A percentile compares a stretch with the other conserved stretches of the same genome.
These are phyloP conservation scores for Solanum pennellii DNA, from an alignment of 257 asterid genomes.

Conservation along the genomic window DNA sequence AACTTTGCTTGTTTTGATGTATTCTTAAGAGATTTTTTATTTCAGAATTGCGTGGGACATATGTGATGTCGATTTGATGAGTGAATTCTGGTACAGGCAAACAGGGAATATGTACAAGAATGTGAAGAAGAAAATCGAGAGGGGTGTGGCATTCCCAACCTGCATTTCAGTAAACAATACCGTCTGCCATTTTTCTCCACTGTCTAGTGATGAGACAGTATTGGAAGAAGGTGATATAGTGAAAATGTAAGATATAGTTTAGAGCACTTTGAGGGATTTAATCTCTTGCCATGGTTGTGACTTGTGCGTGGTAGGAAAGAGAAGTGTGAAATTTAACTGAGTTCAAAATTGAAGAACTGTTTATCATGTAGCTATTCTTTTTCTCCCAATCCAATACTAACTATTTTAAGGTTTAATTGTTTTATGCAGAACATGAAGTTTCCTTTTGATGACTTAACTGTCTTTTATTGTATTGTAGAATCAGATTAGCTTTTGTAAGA, in stretches of 20 bases:
- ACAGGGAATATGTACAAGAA: constrained; percentile 89
- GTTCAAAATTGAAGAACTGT: neutral
- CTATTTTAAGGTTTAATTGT: neutral
- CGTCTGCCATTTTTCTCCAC: constrained; percentile 79
- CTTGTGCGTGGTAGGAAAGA: neutral
- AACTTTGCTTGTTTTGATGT: neutral
- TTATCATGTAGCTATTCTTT: neutral
- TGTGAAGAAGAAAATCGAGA: constrained; percentile 84
- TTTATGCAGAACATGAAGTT: neutral
- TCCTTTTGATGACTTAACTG: neutral
- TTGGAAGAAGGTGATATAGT: constrained; percentile 68
- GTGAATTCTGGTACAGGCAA: constrained; percentile 35
- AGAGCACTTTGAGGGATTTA: neutral
- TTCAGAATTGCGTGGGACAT: neutral
- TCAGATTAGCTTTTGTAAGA: neutral
- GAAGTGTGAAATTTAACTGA: neutral
- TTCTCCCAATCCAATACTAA: neutral
- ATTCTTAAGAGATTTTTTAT: neutral
- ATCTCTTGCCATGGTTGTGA: neutral
- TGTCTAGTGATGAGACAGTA: constrained; percentile 59
- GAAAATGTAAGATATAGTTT: constrained; percentile 45
- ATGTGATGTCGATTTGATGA: neutral
- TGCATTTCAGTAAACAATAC: constrained; percentile 80
- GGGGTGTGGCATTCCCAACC: constrained; percentile 92
- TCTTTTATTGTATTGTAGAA: neutral